These are phyloP conservation scores for Gypsophila paniculata DNA, from an alignment of 179 eudicot species.

Conservation along the genomic window DNA sequence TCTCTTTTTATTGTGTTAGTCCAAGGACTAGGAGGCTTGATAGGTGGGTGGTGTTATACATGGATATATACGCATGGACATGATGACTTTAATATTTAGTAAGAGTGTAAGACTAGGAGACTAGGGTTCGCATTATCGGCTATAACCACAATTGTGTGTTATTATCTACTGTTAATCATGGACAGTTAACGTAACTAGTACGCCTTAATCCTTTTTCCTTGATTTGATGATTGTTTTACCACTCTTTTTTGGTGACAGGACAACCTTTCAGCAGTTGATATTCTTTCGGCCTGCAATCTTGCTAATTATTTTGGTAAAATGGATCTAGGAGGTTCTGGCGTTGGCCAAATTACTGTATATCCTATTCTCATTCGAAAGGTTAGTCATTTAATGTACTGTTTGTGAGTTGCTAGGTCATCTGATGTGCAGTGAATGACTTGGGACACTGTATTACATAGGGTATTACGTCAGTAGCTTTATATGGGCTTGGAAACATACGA, in stretches of 20 bases:
- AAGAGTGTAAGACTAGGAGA: too few relatives aligned
- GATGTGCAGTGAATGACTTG: constrained; percentile 8
- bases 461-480: constrained; percentile 81
- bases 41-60: too few relatives aligned
- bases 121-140: too few relatives aligned
- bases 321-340: constrained; percentile 97
- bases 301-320: constrained; percentile 97
- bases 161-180: background rate
- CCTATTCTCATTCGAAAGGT: constrained; percentile 96
- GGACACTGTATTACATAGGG: constrained; percentile 47
- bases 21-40: background rate
- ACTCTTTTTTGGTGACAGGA: constrained; percentile 51
- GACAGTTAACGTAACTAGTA: background rate
- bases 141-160: too few relatives aligned
- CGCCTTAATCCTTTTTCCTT: background rate
- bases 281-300: constrained; percentile 97
- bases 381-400: constrained; percentile 20
- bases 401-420: constrained; percentile 9
- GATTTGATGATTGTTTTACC: constrained; percentile 8
- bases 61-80: too few relatives aligned
- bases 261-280: constrained; percentile 98
- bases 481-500: constrained; percentile 98
- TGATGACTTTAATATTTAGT: background rate
- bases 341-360: constrained; percentile 80
- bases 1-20: background rate